phyloP scores from a whole-genome alignment of 345 rosid species.

The Luvunga scandens region DNA sequence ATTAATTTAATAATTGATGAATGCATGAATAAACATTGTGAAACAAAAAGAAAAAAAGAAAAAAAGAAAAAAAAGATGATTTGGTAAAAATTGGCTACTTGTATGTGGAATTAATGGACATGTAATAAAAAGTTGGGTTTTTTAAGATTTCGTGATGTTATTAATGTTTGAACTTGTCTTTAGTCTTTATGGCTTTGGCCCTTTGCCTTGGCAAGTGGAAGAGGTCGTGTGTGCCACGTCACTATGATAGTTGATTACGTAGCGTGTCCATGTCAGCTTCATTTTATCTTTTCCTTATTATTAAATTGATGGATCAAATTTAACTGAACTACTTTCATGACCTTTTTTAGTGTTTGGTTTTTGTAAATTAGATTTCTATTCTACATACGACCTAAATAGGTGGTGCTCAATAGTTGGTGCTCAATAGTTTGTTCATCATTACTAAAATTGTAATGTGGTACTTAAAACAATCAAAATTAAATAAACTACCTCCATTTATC shows the following conservation, averaged over 20 bases:
- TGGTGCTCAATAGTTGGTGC: too few relatives aligned
- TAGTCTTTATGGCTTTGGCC: slow-evolving; percentile 13
- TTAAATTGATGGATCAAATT: not conserved
- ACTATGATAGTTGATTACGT: slow-evolving; percentile 9
- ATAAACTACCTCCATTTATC: too few relatives aligned
- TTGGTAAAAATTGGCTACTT: slow-evolving; percentile 22
- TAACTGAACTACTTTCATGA: not conserved
- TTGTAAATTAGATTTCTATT: not conserved
- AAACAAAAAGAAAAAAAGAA: too few relatives aligned
- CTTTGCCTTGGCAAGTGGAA: slow-evolving; percentile 1
- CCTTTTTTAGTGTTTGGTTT: not conserved
- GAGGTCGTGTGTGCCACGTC: slow-evolving; percentile 19
- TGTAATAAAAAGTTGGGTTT: too few relatives aligned
- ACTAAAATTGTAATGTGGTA: too few relatives aligned
- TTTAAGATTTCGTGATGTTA: slow-evolving; percentile 26
- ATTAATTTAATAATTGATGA: not conserved
- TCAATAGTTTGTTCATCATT: too few relatives aligned
- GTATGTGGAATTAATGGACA: not conserved
- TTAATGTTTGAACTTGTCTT: slow-evolving; percentile 41
- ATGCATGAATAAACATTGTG: not conserved
- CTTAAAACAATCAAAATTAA: too few relatives aligned
- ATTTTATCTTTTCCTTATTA: not conserved
- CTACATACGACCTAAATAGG: too few relatives aligned
- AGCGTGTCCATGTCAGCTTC: not conserved
- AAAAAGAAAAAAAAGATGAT: not conserved